Percentiles rank a stretch among this genome's conserved stretches.
Evolutionary conservation across 2,329 filamentous ascomycete genomes (phyloP).

Genomic region (Aspergillus hortae): DNA sequence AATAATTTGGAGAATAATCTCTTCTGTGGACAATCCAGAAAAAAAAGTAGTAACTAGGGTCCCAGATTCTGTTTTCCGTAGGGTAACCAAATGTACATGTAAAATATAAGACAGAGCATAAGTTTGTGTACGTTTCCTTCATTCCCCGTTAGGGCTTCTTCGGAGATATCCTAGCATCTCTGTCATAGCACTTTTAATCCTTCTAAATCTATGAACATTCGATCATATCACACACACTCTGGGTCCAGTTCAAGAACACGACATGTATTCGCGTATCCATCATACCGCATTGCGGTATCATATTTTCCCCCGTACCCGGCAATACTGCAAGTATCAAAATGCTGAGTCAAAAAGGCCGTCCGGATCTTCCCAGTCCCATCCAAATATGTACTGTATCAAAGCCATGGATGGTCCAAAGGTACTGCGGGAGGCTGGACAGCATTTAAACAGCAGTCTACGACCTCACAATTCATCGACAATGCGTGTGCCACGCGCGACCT

Average conservation of each 20-base stretch:
- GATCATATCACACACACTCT: not conserved
- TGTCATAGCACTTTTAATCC: not conserved
- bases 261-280: not conserved
- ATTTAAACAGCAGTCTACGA: no score
- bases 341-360: no score
- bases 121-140: not conserved
- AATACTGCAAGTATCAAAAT: no score
- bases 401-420: no score
- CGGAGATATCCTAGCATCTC: not conserved
- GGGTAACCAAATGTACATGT: not conserved
- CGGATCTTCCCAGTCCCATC: no score
- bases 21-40: conserved; percentile 4
- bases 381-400: no score
- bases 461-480: no score
- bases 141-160: not conserved
- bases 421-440: no score
- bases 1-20: conserved; percentile 9
- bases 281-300: not conserved
- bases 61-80: conserved; percentile 2
- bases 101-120: no score
- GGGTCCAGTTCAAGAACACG: not conserved
- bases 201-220: not conserved
- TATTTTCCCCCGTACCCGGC: not conserved
- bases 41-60: conserved; percentile 6
- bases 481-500: no score